A percentile compares a stretch with the other conserved stretches of the same genome.
Evolutionary conservation across 768 basidiomycete species (phyloP).

Genomic region (Leccinum longicurvipes): DNA sequence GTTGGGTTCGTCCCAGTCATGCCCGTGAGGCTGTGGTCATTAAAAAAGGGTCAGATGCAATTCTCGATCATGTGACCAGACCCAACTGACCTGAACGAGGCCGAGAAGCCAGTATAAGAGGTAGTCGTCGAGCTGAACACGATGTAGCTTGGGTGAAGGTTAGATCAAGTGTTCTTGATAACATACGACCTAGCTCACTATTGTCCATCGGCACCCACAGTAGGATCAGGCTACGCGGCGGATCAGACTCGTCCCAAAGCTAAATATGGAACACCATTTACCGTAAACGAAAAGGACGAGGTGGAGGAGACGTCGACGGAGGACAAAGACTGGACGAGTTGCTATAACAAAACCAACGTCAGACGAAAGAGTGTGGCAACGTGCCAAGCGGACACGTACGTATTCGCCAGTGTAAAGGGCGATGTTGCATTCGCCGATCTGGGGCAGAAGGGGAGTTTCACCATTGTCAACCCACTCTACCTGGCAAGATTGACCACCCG

Average conservation of each 20-base stretch:
- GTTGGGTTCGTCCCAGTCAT: slow-evolving; percentile 55
- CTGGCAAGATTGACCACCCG: slow-evolving; percentile 50
- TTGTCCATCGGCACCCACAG: slow-evolving; percentile 49
- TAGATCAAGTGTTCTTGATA: not conserved
- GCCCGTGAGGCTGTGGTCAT: slow-evolving; percentile 42
- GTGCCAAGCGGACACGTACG: slow-evolving; percentile 35
- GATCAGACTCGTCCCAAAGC: not conserved
- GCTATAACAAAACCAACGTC: slow-evolving; percentile 30
- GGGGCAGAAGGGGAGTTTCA: slow-evolving; percentile 40
- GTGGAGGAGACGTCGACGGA: slow-evolving; percentile 50
- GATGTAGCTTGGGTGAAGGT: slow-evolving; percentile 48
- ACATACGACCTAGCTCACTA: slow-evolving; percentile 45
- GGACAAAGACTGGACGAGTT: slow-evolving; percentile 53
- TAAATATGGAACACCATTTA: slow-evolving; percentile 18
- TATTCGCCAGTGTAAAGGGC: slow-evolving; percentile 56
- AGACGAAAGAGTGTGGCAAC: not conserved
- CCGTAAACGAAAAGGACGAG: slow-evolving; percentile 54
- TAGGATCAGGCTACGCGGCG: slow-evolving; percentile 46
- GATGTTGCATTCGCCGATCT: slow-evolving; percentile 51
- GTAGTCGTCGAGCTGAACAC: slow-evolving; percentile 45
- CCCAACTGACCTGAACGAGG: slow-evolving; percentile 50
- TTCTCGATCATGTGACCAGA: not conserved
- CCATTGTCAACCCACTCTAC: slow-evolving; percentile 70
- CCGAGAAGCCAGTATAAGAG: slow-evolving; percentile 45
- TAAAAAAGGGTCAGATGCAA: not conserved